phyloP scores from a whole-genome alignment of 352 stramenopile species.

The Globisporangium sylvaticum region DNA sequence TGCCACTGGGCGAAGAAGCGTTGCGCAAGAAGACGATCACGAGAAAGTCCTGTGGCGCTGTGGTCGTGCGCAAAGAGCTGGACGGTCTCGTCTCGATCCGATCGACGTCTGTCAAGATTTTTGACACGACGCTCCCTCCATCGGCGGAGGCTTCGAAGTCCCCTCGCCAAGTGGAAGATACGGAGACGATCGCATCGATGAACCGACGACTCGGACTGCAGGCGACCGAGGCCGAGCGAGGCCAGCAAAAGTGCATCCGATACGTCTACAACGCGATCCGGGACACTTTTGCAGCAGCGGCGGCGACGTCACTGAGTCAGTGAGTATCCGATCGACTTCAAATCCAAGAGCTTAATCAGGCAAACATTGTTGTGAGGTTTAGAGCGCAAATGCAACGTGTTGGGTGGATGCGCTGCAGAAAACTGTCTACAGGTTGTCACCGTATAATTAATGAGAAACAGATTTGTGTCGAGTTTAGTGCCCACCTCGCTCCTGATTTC shows the following conservation, averaged over 20 bases:
- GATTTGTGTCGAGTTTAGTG: not conserved
- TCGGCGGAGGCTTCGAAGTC: not conserved
- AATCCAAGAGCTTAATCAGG: not conserved
- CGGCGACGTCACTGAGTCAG: not conserved
- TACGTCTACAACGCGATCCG: conserved; percentile 51
- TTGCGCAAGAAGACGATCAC: conserved; percentile 27
- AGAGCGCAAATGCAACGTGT: not conserved
- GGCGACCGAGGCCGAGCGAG: conserved; percentile 43
- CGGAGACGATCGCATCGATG: conserved; percentile 31
- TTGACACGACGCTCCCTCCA: conserved; percentile 28
- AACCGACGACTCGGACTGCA: conserved; percentile 49
- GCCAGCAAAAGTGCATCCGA: conserved; percentile 43
- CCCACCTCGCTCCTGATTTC: not conserved
- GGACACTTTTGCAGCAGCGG: conserved; percentile 5
- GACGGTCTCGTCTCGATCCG: conserved; percentile 51
- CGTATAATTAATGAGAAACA: not conserved
- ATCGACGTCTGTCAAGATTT: conserved; percentile 57
- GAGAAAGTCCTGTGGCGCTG: conserved; percentile 46
- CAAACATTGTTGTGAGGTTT: not conserved
- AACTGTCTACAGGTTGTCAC: not conserved
- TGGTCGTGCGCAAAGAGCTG: conserved; percentile 38
- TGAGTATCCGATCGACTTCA: not conserved
- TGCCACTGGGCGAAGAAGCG: conserved; percentile 14
- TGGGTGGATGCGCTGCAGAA: not conserved
- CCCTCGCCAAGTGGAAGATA: conserved; percentile 13